A percentile compares a stretch with the other conserved stretches of the same genome.
These are phyloP conservation scores for Coemansia pectinata DNA, from an alignment of 192 early-diverging fungal species.

Conservation along the genomic window DNA sequence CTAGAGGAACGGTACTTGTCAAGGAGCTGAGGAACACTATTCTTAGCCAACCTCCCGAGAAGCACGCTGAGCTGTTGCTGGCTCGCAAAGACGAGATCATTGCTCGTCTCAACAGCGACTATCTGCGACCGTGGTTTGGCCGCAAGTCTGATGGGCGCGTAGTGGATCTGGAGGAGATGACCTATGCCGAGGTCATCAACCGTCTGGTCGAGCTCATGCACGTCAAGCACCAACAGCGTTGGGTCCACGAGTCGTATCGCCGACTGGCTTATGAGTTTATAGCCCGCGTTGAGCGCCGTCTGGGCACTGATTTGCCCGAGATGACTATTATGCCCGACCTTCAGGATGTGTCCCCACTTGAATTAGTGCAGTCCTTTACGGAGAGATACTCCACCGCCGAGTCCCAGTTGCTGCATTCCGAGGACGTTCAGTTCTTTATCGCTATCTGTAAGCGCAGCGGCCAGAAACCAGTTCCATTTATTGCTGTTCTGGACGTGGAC, in stretches of 20 bases:
- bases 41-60: conserved; percentile 79
- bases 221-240: conserved; percentile 71
- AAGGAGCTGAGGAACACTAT: conserved; percentile 83
- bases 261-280: conserved; percentile 80
- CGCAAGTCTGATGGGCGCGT: conserved; percentile 71
- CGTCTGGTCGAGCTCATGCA: conserved; percentile 86
- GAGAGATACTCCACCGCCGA: conserved; percentile 10
- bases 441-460: conserved; percentile 47
- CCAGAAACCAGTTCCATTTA: conserved; percentile 90
- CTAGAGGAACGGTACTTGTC: conserved; percentile 79
- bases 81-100: conserved; percentile 82
- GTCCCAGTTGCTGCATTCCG: conserved; percentile 38
- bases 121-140: conserved; percentile 92
- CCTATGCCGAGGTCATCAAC: conserved; percentile 82
- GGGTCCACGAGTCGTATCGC: conserved; percentile 75
- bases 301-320: conserved; percentile 1
- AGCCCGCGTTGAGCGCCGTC: conserved; percentile 81
- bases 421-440: conserved; percentile 49
- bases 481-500: conserved; percentile 85
- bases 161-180: conserved; percentile 89
- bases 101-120: conserved; percentile 71
- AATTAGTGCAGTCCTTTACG: conserved; percentile 37
- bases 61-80: conserved; percentile 69
- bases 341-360: neutral
- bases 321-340: neutral